A percentile compares a stretch with the other conserved stretches of the same genome.
phyloP scores from a whole-genome alignment of 345 rosid species.

The Theobroma cacao region DNA sequence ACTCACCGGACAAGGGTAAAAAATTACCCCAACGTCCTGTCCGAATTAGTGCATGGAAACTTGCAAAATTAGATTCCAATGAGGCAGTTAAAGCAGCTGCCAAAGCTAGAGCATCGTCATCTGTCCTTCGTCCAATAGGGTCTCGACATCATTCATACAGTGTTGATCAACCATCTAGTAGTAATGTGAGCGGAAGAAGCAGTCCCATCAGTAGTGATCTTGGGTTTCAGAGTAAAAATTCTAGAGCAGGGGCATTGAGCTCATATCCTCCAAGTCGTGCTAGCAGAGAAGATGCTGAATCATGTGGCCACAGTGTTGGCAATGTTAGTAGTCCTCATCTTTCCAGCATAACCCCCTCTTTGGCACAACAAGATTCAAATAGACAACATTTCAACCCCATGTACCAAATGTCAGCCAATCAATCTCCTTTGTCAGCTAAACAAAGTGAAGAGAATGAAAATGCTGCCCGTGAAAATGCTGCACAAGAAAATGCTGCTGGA shows the following conservation, averaged over 20 bases:
- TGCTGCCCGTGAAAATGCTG: conserved; percentile 20
- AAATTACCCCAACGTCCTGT: conserved; percentile 67
- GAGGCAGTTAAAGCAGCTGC: conserved; percentile 87
- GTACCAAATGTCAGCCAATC: conserved; percentile 54
- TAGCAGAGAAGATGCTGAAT: conserved; percentile 55
- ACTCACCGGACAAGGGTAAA: conserved; percentile 48
- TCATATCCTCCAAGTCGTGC: conserved; percentile 57
- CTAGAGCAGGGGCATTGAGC: conserved; percentile 39
- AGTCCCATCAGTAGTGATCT: conserved; percentile 61
- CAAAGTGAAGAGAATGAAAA: conserved; percentile 34
- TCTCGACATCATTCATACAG: conserved; percentile 54
- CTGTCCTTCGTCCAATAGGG: conserved; percentile 70
- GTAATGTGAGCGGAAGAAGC: conserved; percentile 74
- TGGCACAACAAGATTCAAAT: conserved; percentile 40
- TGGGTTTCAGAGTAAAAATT: conserved; percentile 36
- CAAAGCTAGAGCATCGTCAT: conserved; percentile 88
- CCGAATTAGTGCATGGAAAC: conserved; percentile 91
- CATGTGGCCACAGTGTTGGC: conserved; percentile 52
- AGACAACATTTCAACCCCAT: conserved; percentile 77
- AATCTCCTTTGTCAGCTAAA: conserved; percentile 50
- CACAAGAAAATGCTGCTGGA: conserved; percentile 29
- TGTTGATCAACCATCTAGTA: conserved; percentile 51
- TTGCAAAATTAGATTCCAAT: conserved; percentile 74
- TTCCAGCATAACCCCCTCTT: conserved; percentile 42
- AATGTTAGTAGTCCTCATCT: conserved; percentile 58